Evolutionary conservation across 306 rosid genomes (phyloP).

Genomic region (Glycyrrhiza uralensis): DNA sequence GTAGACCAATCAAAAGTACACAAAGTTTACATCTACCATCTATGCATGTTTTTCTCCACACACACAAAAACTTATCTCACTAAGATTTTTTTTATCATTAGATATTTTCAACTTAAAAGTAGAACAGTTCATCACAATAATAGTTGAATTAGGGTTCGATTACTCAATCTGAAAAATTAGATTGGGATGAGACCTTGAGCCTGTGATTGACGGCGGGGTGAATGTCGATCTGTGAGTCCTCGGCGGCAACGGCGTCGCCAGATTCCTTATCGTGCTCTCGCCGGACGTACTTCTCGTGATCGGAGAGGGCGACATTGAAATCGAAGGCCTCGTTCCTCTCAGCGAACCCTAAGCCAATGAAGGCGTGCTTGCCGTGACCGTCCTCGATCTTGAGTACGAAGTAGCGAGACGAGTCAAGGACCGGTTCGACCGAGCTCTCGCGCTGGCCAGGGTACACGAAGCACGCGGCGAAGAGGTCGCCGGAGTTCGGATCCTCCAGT

Average conservation of each 20-base stretch:
- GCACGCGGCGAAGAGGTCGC: conserved; percentile 95
- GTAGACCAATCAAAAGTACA: neutral
- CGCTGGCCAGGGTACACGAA: conserved; percentile 87
- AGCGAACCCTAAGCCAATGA: conserved; percentile 81
- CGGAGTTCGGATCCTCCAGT: conserved; percentile 82
- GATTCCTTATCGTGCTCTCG: conserved; percentile 77
- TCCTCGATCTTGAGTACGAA: conserved; percentile 98
- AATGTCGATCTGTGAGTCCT: conserved; percentile 79
- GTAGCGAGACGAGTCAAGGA: conserved; percentile 92
- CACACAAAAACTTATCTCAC: neutral
- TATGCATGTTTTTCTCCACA: neutral
- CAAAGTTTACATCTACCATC: neutral
- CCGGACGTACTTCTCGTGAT: conserved; percentile 86
- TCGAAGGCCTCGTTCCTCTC: conserved; percentile 98
- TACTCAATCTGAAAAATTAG: neutral
- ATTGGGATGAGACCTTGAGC: conserved; percentile 52
- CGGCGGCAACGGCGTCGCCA: conserved; percentile 19
- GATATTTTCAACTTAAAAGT: neutral
- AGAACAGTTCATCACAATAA: neutral
- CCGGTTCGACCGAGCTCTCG: conserved; percentile 81
- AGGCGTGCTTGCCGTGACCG: conserved; percentile 90
- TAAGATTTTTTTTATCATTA: neutral
- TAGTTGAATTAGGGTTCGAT: neutral
- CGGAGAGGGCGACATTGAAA: conserved; percentile 95
- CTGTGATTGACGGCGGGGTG: conserved; percentile 95